Percentiles rank a stretch among this genome's conserved stretches.
Evolutionary conservation across 306 rosid genomes (phyloP).

Genomic region (Abrus pulchellus): DNA sequence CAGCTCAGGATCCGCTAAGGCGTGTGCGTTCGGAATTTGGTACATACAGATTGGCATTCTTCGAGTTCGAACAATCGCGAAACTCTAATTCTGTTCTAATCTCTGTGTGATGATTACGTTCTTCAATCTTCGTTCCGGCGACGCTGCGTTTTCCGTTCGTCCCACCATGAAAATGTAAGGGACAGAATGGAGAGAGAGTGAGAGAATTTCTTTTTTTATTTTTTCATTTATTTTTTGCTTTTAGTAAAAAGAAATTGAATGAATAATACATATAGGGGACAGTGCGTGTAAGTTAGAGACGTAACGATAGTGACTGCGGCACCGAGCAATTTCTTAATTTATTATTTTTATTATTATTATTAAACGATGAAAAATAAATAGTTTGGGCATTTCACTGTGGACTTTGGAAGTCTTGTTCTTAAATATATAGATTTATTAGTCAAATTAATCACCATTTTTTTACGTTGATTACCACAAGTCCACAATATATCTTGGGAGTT

Average conservation of each 20-base stretch:
- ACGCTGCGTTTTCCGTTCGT: constrained; percentile 53
- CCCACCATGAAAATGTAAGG: constrained; percentile 53
- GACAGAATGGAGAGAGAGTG: constrained; percentile 14
- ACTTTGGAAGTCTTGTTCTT: no score
- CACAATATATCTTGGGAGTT: no score
- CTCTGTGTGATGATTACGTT: not conserved
- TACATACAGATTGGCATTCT: constrained; percentile 86
- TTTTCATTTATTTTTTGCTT: not conserved
- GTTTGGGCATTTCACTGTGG: no score
- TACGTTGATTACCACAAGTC: no score
- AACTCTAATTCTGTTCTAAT: constrained; percentile 44
- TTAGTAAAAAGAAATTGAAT: constrained; percentile 43
- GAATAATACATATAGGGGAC: constrained; percentile 49
- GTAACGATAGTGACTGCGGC: constrained; percentile 21
- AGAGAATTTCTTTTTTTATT: constrained; percentile 14
- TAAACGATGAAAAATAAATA: no score
- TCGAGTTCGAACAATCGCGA: not conserved
- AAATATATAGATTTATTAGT: no score
- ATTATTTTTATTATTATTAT: no score
- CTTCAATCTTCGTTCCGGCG: constrained; percentile 40
- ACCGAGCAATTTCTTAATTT: not conserved
- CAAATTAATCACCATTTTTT: no score
- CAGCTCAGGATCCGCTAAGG: constrained; percentile 90
- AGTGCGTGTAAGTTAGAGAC: constrained; percentile 33
- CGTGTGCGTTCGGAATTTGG: constrained; percentile 74